These are phyloP conservation scores for Candida oleophila DNA, from an alignment of 805 yeast genomes.

Conservation along the genomic window DNA sequence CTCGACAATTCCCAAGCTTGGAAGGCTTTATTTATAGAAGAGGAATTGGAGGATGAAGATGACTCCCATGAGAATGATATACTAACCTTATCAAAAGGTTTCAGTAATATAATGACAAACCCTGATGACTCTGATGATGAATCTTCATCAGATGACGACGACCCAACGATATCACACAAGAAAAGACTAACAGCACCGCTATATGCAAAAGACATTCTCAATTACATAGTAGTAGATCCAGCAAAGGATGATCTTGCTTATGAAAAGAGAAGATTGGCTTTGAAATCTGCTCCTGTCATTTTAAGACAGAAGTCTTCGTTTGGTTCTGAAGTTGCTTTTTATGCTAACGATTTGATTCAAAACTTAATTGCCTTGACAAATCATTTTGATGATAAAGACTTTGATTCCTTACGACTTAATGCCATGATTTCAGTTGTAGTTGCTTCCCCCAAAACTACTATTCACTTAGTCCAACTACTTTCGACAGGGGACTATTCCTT, in stretches of 20 bases:
- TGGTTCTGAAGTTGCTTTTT: conserved; percentile 59
- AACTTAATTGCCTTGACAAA: conserved; percentile 55
- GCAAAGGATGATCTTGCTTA: conserved; percentile 45
- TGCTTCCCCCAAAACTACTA: conserved; percentile 44
- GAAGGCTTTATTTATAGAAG: conserved; percentile 15
- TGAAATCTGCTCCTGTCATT: conserved; percentile 54
- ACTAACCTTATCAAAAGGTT: conserved; percentile 10
- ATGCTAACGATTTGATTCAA: conserved; percentile 53
- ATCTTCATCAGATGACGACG: conserved; percentile 43
- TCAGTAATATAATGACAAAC: conserved; percentile 12
- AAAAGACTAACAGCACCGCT: conserved; percentile 49
- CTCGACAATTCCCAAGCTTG: conserved; percentile 16
- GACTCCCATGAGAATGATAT: conserved; percentile 20
- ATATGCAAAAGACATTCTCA: conserved; percentile 70
- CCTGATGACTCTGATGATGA: conserved; percentile 23
- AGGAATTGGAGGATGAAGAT: conserved; percentile 8
- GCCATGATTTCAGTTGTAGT: conserved; percentile 64
- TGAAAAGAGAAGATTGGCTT: conserved; percentile 50
- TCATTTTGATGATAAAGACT: conserved; percentile 52
- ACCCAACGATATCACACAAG: conserved; percentile 39
- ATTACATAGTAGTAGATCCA: conserved; percentile 49
- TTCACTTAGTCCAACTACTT: conserved; percentile 47
- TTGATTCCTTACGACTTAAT: conserved; percentile 65
- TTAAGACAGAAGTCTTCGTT: conserved; percentile 62
- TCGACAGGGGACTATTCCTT: conserved; percentile 76